Percentiles rank a stretch among this genome's conserved stretches.
Conservation (phyloP, 257 asterid species). For the Datura wrightii region DNA sequence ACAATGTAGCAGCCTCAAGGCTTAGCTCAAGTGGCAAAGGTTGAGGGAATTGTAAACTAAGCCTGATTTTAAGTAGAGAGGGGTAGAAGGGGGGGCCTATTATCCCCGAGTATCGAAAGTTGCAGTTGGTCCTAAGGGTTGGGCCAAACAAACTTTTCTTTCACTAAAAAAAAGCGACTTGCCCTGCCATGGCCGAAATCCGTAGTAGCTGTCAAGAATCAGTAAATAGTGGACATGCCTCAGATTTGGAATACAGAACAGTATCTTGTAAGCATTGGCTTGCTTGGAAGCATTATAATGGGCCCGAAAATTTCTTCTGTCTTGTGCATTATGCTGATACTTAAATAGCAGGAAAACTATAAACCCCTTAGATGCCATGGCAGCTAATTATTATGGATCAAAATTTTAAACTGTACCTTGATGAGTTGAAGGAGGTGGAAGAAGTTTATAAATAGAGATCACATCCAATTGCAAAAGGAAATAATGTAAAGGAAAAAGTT, state of each 20-base stretch:
- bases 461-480: background rate
- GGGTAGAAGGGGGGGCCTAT: background rate
- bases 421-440: background rate
- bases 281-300: background rate
- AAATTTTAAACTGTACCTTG: background rate
- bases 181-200: background rate
- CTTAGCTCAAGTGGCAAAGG: background rate
- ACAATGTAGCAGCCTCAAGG: background rate
- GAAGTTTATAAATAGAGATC: constrained; percentile 9
- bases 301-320: background rate
- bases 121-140: background rate
- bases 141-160: background rate
- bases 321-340: background rate
- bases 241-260: constrained; percentile 7
- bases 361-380: background rate
- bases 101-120: background rate
- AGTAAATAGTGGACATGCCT: background rate
- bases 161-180: background rate
- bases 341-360: background rate
- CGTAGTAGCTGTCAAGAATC: background rate
- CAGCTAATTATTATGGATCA: background rate
- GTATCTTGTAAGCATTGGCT: background rate
- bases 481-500: background rate
- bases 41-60: background rate
- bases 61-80: background rate